Percentiles rank a stretch among this genome's conserved stretches.
These are phyloP conservation scores for Cochlearia excelsa DNA, from an alignment of 345 rosid genomes.

Conservation along the genomic window DNA sequence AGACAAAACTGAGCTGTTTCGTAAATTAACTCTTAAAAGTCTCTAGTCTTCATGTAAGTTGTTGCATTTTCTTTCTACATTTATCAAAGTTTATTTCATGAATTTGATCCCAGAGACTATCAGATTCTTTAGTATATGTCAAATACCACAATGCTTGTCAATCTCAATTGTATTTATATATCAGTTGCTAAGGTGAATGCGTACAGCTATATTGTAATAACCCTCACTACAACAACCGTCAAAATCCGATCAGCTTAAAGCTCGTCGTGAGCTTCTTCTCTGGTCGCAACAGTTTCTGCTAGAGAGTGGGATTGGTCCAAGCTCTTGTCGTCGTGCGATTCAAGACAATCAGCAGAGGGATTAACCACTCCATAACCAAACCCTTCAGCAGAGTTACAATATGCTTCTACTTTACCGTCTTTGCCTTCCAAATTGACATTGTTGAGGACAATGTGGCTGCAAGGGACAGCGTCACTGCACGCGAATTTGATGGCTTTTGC, in stretches of 20 bases:
- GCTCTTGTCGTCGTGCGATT: conserved; percentile 45
- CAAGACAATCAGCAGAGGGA: conserved; percentile 90
- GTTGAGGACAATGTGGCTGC: conserved; percentile 72
- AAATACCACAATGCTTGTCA: conserved; percentile 30
- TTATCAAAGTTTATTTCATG: not conserved
- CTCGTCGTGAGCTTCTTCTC: conserved; percentile 28
- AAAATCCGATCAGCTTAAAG: conserved; percentile 23
- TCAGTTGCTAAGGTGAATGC: conserved; percentile 24
- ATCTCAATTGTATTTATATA: conserved; percentile 28
- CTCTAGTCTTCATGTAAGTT: not conserved
- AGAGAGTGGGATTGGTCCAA: conserved; percentile 13
- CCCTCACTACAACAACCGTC: conserved; percentile 28
- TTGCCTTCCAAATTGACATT: conserved; percentile 70
- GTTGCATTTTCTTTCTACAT: not conserved
- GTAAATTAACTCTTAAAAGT: not conserved
- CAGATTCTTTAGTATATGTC: not conserved
- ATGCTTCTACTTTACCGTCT: conserved; percentile 78
- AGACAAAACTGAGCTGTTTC: not conserved
- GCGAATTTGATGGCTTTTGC: conserved; percentile 77
- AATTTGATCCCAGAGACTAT: not conserved
- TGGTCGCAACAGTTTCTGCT: conserved; percentile 12
- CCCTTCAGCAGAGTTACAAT: conserved; percentile 89
- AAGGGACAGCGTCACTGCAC: conserved; percentile 89
- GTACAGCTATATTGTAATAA: conserved; percentile 23
- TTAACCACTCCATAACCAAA: conserved; percentile 70